Evolutionary conservation across 78 protist species (phyloP), one percentile per base, ranked within the genome.

Genomic region (Dictyostelium capitatum): DNA sequence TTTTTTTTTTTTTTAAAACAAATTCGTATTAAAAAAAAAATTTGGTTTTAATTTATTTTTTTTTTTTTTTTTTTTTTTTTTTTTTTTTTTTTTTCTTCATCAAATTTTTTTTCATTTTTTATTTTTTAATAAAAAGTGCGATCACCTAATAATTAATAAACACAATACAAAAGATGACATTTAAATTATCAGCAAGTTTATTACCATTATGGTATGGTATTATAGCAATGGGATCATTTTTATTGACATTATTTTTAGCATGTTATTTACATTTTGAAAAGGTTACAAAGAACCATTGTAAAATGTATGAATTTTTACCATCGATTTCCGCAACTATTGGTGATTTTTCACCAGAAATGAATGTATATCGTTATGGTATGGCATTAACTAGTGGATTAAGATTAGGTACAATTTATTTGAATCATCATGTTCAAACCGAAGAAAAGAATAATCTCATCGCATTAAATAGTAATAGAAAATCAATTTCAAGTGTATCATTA

Each of bases 321-420:
- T 85, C 92, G 0, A 85, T 85, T 30, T 85, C 92, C 46, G 43
- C 83, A 20, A 85, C 92, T 0, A 85, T 85, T 47, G 92, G 92
- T 62, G 92, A 85, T 51, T 75, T 73, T 47, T 75, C 92, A 75
- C 92, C 92, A 85, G 92, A 85, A 78, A 85, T 85, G 92, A 85
- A 85, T 64, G 79, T 85, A n/a, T 85, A 47, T 48, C 57, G 92
- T 30, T 85, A 85, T 41, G 92, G 92, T 57, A 85, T 85, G 92
- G 92, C 92, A 23, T 48, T 85, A 32, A 85, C 92, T 7, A 75
- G 83, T 59, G 92, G 92, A 25, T 30, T 85, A n/a, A 74, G 92
- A 59, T 69, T 85, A 11, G 92, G 83, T 19, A 85, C 92, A 11
- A 85, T 85, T 48, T 85, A 75, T 56, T 73, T 85, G 54, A 85